phyloP scores from a whole-genome alignment of 1,139 yeast species.

The Suhomyces kunorum region DNA sequence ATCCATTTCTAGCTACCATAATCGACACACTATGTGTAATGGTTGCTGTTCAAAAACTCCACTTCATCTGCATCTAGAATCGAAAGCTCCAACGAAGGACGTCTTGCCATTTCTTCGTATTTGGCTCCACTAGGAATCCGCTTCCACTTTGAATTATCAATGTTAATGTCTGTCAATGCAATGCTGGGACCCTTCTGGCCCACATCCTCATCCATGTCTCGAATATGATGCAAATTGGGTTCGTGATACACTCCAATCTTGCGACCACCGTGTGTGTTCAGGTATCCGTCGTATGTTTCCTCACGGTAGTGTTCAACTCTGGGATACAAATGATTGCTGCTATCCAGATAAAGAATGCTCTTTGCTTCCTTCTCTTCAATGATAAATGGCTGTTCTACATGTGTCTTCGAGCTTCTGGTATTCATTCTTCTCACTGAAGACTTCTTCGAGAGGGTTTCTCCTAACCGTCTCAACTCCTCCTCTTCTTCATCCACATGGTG shows the following conservation, averaged over 20 bases:
- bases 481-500: constrained; percentile 20
- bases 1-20: too few species aligned
- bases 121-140: constrained; percentile 5
- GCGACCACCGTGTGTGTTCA: constrained; percentile 7
- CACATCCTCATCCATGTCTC: constrained; percentile 1
- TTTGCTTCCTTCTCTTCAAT: constrained; percentile 17
- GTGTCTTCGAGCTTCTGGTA: constrained; percentile 6
- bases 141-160: not conserved
- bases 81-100: constrained; percentile 17
- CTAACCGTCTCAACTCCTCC: constrained; percentile 33
- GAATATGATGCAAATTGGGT: not conserved
- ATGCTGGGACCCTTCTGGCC: not conserved
- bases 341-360: constrained; percentile 16
- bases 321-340: constrained; percentile 10
- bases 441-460: constrained; percentile 29
- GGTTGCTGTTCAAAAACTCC: constrained; percentile 26
- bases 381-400: constrained; percentile 7
- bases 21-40: not conserved
- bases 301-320: constrained; percentile 18
- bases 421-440: constrained; percentile 15
- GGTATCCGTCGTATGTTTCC: constrained; percentile 23
- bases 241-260: constrained; percentile 3
- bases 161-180: not conserved
- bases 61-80: constrained; percentile 33
- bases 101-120: not conserved